phyloP scores from a whole-genome alignment of 2,329 filamentous ascomycete genomes.

The Chaetomium sp. region DNA sequence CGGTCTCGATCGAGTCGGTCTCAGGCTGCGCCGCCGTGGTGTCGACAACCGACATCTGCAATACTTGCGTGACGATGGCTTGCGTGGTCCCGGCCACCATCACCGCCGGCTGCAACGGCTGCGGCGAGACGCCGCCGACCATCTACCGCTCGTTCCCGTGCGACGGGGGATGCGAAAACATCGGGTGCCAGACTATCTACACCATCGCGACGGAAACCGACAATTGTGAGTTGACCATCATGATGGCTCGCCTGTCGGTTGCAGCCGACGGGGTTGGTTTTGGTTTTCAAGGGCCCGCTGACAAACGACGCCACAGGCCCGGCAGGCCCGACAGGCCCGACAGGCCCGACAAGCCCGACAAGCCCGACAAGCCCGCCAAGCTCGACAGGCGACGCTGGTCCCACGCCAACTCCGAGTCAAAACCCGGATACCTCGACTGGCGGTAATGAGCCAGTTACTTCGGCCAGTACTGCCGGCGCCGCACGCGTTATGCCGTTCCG shows the following conservation, averaged over 20 bases:
- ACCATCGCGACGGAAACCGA: slow-evolving; percentile 25
- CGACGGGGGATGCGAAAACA: slow-evolving; percentile 26
- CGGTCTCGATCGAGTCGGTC: slow-evolving; percentile 19
- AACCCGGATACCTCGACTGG: background rate
- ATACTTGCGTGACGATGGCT: slow-evolving; percentile 31
- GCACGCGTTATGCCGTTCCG: slow-evolving; percentile 11
- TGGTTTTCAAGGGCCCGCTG: background rate
- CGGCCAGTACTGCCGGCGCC: slow-evolving; percentile 14
- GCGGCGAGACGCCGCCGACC: slow-evolving; percentile 26
- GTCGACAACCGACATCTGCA: slow-evolving; percentile 31
- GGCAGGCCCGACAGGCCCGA: too few species aligned
- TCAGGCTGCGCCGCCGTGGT: slow-evolving; percentile 33
- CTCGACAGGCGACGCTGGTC: background rate
- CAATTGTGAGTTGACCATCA: slow-evolving; percentile 7
- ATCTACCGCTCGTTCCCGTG: slow-evolving; percentile 28
- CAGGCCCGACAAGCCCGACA: too few species aligned
- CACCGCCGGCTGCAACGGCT: slow-evolving; percentile 31
- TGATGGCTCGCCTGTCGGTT: background rate
- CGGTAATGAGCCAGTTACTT: background rate
- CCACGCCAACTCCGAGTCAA: background rate
- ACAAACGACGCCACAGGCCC: too few species aligned
- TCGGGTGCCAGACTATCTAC: slow-evolving; percentile 31
- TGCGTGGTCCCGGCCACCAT: slow-evolving; percentile 30
- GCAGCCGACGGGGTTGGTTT: background rate
- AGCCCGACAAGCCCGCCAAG: too few species aligned